Conservation (phyloP, 352 stramenopile species). For the Globisporangium cystogenes region DNA sequence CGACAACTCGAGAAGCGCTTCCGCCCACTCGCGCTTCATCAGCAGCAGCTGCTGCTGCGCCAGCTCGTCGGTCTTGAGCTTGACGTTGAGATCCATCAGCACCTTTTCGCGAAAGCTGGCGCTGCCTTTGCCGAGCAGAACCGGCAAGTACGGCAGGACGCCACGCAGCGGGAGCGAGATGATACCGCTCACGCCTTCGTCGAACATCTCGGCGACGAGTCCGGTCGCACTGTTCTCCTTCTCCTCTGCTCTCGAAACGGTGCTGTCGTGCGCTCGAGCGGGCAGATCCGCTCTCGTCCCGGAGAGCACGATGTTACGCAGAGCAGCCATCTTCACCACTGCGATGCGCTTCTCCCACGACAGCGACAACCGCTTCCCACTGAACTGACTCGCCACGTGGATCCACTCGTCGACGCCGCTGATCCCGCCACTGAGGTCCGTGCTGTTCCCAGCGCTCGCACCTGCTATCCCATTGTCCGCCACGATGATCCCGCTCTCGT, state of each 20-base stretch:
- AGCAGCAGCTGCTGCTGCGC: conserved; percentile 67
- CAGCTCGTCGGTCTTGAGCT: conserved; percentile 72
- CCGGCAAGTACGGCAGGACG: conserved; percentile 67
- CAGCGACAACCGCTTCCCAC: conserved; percentile 54
- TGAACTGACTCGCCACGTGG: conserved; percentile 55
- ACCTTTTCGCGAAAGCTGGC: conserved; percentile 62
- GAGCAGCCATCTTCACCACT: conserved; percentile 54
- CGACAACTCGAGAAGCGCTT: conserved; percentile 65
- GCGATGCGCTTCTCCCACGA: conserved; percentile 73
- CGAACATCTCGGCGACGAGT: conserved; percentile 46
- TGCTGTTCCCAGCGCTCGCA: conserved; percentile 17
- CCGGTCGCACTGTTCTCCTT: conserved; percentile 5
- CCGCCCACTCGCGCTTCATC: conserved; percentile 72
- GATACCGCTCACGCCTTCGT: conserved; percentile 52
- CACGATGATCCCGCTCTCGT: conserved; percentile 48
- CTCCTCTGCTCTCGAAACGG: background rate
- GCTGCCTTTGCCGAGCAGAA: conserved; percentile 50
- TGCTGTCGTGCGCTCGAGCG: no score
- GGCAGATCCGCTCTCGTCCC: background rate
- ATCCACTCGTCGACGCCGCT: conserved; percentile 58
- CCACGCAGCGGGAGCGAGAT: conserved; percentile 56
- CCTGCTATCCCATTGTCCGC: conserved; percentile 35
- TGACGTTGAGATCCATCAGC: conserved; percentile 86
- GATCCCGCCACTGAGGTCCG: conserved; percentile 15
- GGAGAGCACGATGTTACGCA: conserved; percentile 47